Conservation (phyloP, 2,329 filamentous ascomycete genomes). For the Colletotrichum liaoningense region DNA sequence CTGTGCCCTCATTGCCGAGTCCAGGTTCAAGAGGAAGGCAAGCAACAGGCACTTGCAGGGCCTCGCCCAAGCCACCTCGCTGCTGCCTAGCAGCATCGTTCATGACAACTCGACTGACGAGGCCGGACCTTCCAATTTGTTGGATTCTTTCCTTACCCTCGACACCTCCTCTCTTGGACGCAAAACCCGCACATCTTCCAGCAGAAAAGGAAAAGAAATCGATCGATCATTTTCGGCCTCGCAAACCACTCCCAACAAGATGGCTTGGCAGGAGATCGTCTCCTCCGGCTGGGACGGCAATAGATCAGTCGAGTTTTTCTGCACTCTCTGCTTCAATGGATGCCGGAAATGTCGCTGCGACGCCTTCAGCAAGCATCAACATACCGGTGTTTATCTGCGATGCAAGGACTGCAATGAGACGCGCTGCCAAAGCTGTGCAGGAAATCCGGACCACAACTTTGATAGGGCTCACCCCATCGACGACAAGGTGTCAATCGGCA, state of each 20-base stretch:
- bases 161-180: background rate
- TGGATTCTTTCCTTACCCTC: background rate
- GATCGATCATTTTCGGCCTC: background rate
- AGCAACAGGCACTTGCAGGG: background rate
- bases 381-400: constrained; percentile 33
- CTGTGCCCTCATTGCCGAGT: constrained; percentile 61
- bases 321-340: constrained; percentile 31
- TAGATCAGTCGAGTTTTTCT: constrained; percentile 12
- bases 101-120: background rate
- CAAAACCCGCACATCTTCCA: background rate
- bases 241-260: background rate
- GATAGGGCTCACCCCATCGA: constrained; percentile 14
- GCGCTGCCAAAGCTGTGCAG: constrained; percentile 51
- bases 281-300: background rate
- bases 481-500: background rate
- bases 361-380: constrained; percentile 44
- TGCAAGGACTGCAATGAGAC: constrained; percentile 49
- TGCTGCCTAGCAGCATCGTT: background rate
- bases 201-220: background rate
- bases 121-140: background rate
- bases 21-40: background rate
- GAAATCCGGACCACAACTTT: constrained; percentile 52
- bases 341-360: constrained; percentile 51
- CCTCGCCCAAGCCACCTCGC: background rate
- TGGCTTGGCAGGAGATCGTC: background rate